Conservation (phyloP, 2,329 filamentous ascomycete species). For the Alternaria conjuncta region DNA sequence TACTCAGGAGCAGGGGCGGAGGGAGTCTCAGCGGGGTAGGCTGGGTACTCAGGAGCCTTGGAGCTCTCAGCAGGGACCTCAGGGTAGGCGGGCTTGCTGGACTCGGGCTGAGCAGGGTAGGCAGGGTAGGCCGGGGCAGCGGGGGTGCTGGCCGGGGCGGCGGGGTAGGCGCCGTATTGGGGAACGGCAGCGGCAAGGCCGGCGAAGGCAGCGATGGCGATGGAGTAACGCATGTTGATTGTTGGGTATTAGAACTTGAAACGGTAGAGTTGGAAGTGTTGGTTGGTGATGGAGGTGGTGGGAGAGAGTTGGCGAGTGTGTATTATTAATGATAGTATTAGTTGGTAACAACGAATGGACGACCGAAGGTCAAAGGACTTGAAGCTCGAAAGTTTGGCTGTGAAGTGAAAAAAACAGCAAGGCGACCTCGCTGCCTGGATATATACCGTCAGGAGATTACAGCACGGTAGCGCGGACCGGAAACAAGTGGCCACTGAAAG, state of each 20-base stretch:
- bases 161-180: constrained; percentile 29
- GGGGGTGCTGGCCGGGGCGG: constrained; percentile 13
- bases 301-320: constrained; percentile 23
- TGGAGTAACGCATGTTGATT: constrained; percentile 50
- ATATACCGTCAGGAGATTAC: constrained; percentile 49
- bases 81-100: constrained; percentile 13
- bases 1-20: constrained; percentile 6
- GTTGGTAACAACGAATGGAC: constrained; percentile 51
- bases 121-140: constrained; percentile 26
- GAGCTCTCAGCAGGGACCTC: not conserved
- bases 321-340: constrained; percentile 51
- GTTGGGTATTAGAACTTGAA: constrained; percentile 40
- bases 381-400: constrained; percentile 46
- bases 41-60: constrained; percentile 17
- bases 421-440: constrained; percentile 33
- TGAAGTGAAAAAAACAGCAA: constrained; percentile 40
- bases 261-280: constrained; percentile 23
- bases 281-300: constrained; percentile 15
- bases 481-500: constrained; percentile 43
- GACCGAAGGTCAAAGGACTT: constrained; percentile 50
- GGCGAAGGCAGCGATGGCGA: constrained; percentile 43
- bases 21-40: constrained; percentile 2
- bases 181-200: constrained; percentile 41
- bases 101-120: constrained; percentile 6
- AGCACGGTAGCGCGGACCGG: constrained; percentile 44